phyloP scores from a whole-genome alignment of 805 yeast genomes.

The Nakazawaea wyomingensis region DNA sequence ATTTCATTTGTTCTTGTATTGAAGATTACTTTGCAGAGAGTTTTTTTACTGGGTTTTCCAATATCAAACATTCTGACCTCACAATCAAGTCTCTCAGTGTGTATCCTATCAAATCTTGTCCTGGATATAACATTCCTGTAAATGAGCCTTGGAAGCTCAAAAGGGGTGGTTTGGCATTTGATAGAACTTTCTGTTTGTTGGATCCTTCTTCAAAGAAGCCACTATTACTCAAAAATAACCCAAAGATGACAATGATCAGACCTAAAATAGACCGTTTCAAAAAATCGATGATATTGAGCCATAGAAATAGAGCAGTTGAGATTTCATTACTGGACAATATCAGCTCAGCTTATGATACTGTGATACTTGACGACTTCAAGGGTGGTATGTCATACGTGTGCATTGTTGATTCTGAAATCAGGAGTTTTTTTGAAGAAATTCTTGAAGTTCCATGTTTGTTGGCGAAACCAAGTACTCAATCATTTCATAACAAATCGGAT shows the following conservation, averaged over 20 bases:
- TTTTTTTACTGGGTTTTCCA: background rate
- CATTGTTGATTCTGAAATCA: constrained; percentile 17
- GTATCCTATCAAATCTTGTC: constrained; percentile 42
- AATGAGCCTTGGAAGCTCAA: constrained; percentile 24
- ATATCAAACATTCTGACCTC: constrained; percentile 1
- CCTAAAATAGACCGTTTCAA: constrained; percentile 23
- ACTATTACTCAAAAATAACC: constrained; percentile 28
- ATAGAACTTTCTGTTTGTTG: constrained; percentile 34
- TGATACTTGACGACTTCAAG: constrained; percentile 3
- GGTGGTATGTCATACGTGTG: constrained; percentile 12
- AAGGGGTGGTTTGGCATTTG: constrained; percentile 31
- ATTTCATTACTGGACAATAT: constrained; percentile 5
- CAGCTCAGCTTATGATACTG: background rate
- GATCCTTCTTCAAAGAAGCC: constrained; percentile 22
- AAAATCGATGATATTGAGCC: constrained; percentile 14
- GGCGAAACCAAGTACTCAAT: constrained; percentile 16
- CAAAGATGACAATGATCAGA: constrained; percentile 29
- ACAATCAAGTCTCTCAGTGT: constrained; percentile 22
- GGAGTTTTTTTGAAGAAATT: constrained; percentile 24
- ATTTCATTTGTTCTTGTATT: constrained; percentile 22
- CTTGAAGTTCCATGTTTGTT: constrained; percentile 31
- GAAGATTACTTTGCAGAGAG: constrained; percentile 21
- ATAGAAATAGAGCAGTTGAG: background rate
- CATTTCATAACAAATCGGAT: constrained; percentile 33
- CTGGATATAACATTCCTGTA: constrained; percentile 24